Base-by-base conservation (phyloP, 768 basidiomycete species). In the Mycena galopus region DNA sequence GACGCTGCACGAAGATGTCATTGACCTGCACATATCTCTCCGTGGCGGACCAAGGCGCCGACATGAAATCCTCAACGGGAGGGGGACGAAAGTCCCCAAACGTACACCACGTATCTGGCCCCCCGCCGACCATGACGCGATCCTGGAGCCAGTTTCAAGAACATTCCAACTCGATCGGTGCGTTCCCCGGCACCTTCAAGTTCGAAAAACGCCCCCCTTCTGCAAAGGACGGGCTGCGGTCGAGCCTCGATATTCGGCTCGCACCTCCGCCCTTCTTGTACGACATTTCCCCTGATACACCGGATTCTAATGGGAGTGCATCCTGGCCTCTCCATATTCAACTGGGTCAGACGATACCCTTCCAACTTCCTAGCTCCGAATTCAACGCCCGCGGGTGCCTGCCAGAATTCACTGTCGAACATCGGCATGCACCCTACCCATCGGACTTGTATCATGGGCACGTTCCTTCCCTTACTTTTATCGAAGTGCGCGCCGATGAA, bases 1-100 rank as follows among this genome's bases (percentile, higher is more conserved):
- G 21, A 17, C 57, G 57, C 14, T 59, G 57, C 35, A 37, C 11
- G 3, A 59, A 59, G 57, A 59, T 59, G 57, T 33, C 35, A 9
- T 35, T 59, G n/a, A 23, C 57, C 11, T 59, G 57, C 23, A 59
- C 23, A 59, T 59, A 59, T 35, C n/a, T 59, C 12, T 25, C 57
- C 16, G 57, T 59, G n/a, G 23, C n/a, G 2, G 35, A n/a, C 23
- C 57, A 59, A 14, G 23, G 57, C 57, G 12, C 11, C n/a, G n/a
- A 35, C n/a, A n/a, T 21, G 29, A 59, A n/a, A 37, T 59, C n/a
- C 27, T 25, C 50, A 8, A 12, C 23, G 50, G 50, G 23, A 17
- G 35, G 17, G 32, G 30, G n/a, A 32, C 25, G 19, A 21, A 57
- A 33, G 9, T 10, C 30, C 30, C 7, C 17, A 33, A 19, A 32